phyloP scores from a whole-genome alignment of 2,329 filamentous ascomycete genomes.

The Dryadomyces quercus-mongolicae region DNA sequence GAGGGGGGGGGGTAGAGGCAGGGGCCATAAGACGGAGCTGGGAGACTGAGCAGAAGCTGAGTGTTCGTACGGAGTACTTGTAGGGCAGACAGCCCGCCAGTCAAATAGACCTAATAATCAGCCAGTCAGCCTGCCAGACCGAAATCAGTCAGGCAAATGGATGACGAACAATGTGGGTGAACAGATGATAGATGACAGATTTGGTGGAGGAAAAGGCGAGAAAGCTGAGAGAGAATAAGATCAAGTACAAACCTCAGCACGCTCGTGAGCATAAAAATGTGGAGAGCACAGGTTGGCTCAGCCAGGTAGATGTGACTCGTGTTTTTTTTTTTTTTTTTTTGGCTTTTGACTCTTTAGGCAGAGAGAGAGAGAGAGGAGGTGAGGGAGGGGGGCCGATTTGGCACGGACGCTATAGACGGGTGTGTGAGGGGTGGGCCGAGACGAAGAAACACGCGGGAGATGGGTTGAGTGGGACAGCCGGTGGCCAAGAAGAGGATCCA shows the following conservation, averaged over 20 bases:
- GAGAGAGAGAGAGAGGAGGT: too few relatives aligned
- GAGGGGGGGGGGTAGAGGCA: too few relatives aligned
- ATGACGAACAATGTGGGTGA: not conserved
- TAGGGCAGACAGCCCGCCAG: not conserved
- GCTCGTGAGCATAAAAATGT: not conserved
- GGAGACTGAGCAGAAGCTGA: not conserved
- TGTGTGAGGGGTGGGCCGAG: constrained; percentile 5
- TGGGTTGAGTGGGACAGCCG: constrained; percentile 2
- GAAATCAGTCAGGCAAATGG: not conserved
- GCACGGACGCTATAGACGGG: constrained; percentile 4
- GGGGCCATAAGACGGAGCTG: not conserved
- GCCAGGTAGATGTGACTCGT: too few relatives aligned
- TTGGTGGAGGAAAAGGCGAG: not conserved
- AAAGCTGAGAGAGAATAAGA: not conserved
- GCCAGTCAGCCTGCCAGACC: not conserved
- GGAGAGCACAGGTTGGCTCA: not conserved
- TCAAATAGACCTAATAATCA: not conserved
- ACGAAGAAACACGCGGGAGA: constrained; percentile 5
- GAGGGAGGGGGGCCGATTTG: not conserved
- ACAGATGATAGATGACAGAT: not conserved
- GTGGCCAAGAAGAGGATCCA: not conserved
- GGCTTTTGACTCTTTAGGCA: too few relatives aligned
- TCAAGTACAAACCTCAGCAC: not conserved
- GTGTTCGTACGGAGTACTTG: too few relatives aligned
- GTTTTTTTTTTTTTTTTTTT: too few relatives aligned